Base-by-base conservation (phyloP, 306 rosid species). In the Echinosophora koreensis region DNA sequence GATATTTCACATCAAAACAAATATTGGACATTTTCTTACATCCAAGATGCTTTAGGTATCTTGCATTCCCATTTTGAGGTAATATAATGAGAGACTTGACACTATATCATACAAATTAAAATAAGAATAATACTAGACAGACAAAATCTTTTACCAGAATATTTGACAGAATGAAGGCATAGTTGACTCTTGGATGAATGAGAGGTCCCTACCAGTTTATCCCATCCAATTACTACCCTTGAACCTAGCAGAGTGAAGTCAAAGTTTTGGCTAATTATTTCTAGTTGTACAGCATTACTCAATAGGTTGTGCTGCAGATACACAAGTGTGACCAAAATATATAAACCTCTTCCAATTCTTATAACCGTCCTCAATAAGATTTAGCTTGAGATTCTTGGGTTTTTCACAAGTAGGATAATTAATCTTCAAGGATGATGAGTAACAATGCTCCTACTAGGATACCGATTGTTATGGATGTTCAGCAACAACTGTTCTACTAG, bases 361-460 rank as follows among this genome's bases (percentile, higher is more conserved):
- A 32, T n/a, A 32, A 22, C 11, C 2, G 34, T 38, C 65, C 12
- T 8, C 5, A 74, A 14, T 9, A 60, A 5, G 66, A 52, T 66
- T 32, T 7, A 39, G 49, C 14, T 78, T 69, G 51, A 47, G 37
- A 38, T 2, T 1, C 35, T 60, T 71, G 52, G 42, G 41, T 72
- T 83, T 73, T 18, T 62, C 58, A 13, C 47, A 71, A n/a, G 52
- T 52, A 75, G 47, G 67, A 79, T 1, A 57, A 74, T 70, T 71
- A 42, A n/a, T 65, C 80, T 67, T 78, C 51, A 78, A 47, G 64
- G 66, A 55, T 56, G 51, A 58, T 74, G 79, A 69, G 73, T 49
- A 47, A 46, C 66, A 77, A n/a, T 71, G 28, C 69, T 82, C 54
- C 83, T 86, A 35, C 69, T 62, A 17, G 93, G 90, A 67, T 97